phyloP scores from a whole-genome alignment of 148 eudicot species.

The Polygonum maritimum region DNA sequence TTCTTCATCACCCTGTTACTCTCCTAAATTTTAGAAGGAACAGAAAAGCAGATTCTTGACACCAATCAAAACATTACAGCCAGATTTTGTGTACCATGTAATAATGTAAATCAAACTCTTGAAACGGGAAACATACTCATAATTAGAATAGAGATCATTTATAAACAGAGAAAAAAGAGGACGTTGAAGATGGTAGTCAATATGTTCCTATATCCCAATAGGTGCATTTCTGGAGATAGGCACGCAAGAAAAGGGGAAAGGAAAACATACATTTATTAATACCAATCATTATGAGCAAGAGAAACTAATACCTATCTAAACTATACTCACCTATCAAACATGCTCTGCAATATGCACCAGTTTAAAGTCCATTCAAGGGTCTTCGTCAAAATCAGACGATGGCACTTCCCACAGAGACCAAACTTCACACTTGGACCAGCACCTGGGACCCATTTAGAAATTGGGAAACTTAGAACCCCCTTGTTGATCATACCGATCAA shows the following conservation, averaged over 20 bases:
- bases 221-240: neutral
- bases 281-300: neutral
- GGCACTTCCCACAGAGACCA: slow-evolving; percentile 35
- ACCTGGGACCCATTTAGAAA: slow-evolving; percentile 84
- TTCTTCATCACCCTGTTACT: neutral
- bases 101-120: neutral
- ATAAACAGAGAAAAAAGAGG: neutral
- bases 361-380: slow-evolving; percentile 97
- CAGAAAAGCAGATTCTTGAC: neutral
- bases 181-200: neutral
- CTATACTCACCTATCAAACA: slow-evolving; percentile 77
- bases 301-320: neutral
- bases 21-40: neutral
- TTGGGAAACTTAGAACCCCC: slow-evolving; percentile 82
- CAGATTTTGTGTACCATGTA: neutral
- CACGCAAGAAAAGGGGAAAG: neutral
- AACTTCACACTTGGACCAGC: slow-evolving; percentile 56
- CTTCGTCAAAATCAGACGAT: slow-evolving; percentile 64
- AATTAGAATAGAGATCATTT: neutral
- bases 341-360: slow-evolving; percentile 94
- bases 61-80: neutral
- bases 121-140: neutral
- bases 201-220: neutral
- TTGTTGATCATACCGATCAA: slow-evolving; percentile 95
- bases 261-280: neutral